phyloP scores from a whole-genome alignment of 768 basidiomycete species.

The Leccinum variicolor region DNA sequence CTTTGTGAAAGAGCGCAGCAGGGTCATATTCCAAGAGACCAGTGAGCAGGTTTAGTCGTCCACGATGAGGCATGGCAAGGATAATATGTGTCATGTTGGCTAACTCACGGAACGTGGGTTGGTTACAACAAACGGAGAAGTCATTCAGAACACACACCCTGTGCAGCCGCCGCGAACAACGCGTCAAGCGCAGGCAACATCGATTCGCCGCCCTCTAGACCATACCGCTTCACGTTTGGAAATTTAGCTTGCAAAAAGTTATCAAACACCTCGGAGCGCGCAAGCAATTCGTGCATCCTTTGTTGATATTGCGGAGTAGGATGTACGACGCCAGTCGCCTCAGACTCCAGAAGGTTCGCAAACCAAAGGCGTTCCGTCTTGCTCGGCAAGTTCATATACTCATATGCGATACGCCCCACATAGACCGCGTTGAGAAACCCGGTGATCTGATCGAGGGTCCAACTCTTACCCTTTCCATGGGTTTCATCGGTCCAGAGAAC shows the following conservation, averaged over 20 bases:
- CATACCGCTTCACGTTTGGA: conserved; percentile 84
- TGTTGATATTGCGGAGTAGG: conserved; percentile 39
- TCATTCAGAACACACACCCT: conserved; percentile 36
- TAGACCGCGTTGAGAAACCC: conserved; percentile 70
- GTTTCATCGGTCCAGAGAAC: conserved; percentile 65
- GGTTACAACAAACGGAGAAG: background rate
- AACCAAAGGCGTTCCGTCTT: conserved; percentile 90
- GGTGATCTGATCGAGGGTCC: conserved; percentile 70
- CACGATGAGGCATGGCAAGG: conserved; percentile 85
- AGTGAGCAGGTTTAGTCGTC: conserved; percentile 81
- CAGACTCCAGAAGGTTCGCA: conserved; percentile 74
- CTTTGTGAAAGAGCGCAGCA: conserved; percentile 78
- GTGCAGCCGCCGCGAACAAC: conserved; percentile 65
- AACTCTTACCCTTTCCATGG: conserved; percentile 38
- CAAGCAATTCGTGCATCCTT: conserved; percentile 66
- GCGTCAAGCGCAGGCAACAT: conserved; percentile 88
- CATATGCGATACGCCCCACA: conserved; percentile 84
- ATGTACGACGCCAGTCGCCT: conserved; percentile 29
- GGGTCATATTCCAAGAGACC: conserved; percentile 68
- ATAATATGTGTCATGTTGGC: conserved; percentile 71
- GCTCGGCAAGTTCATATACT: conserved; percentile 87
- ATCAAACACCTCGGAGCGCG: conserved; percentile 78
- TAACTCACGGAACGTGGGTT: conserved; percentile 15
- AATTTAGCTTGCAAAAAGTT: conserved; percentile 85
- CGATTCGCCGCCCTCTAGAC: conserved; percentile 89